Percentiles rank a stretch among this genome's conserved stretches.
These are phyloP conservation scores for Phytophthora pistaciae DNA, from an alignment of 352 stramenopile genomes.

Conservation along the genomic window DNA sequence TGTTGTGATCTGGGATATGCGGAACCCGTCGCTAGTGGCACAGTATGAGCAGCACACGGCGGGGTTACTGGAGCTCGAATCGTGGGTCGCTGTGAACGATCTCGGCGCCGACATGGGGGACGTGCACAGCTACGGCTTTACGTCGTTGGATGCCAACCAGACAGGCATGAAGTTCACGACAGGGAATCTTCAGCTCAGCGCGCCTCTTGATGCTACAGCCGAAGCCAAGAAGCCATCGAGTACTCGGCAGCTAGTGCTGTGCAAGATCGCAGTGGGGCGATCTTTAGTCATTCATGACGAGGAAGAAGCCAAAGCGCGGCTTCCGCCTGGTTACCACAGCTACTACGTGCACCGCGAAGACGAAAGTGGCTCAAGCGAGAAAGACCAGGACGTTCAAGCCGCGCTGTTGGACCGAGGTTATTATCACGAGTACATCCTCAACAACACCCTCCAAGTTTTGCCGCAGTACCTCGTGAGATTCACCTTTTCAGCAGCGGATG, in stretches of 20 bases:
- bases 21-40: conserved; percentile 57
- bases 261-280: conserved; percentile 74
- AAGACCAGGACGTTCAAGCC: conserved; percentile 21
- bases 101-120: conserved; percentile 67
- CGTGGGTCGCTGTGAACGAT: conserved; percentile 78
- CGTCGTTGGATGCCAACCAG: conserved; percentile 50
- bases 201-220: conserved; percentile 13
- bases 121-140: conserved; percentile 64
- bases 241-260: conserved; percentile 73
- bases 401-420: conserved; percentile 47
- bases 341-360: conserved; percentile 59
- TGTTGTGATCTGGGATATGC: conserved; percentile 79
- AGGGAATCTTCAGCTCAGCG: conserved; percentile 56
- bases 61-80: conserved; percentile 75
- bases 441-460: conserved; percentile 67
- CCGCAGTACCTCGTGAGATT: conserved; percentile 82
- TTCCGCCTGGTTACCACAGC: conserved; percentile 80
- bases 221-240: conserved; percentile 31
- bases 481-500: conserved; percentile 44
- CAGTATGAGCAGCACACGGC: conserved; percentile 65
- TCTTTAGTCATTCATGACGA: conserved; percentile 64
- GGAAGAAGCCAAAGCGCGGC: conserved; percentile 42
- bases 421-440: conserved; percentile 84
- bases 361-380: conserved; percentile 4
- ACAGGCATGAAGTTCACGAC: conserved; percentile 76